Base-by-base conservation (phyloP, 2,329 filamentous ascomycete species). In the Clonostachys sp. region DNA sequence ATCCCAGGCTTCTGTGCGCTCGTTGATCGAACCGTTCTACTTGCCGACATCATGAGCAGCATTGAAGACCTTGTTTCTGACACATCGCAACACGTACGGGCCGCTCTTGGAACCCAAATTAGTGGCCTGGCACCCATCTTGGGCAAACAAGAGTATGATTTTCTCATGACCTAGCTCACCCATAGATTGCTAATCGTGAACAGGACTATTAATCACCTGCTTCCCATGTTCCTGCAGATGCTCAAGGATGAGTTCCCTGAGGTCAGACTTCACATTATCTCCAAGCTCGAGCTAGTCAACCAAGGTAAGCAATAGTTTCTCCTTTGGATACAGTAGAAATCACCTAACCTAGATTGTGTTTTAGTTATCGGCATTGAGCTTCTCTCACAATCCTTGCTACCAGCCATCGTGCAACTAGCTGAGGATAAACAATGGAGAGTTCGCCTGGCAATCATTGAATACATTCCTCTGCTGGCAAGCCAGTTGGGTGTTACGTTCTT, bases 381-480 rank as follows among this genome's bases (percentile, higher is more conserved):
- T 16, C 84, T 99, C 44, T 96, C 94, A 42, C 91, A 97, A 67
- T 96, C 92, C 20, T 86, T 99, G 47, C 87, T 99, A 44, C 94
- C 95, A 12, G 94, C 94, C 41, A 99, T 99, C 61, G 91, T 97
- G 34, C 91, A 97, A 68, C 80, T 99, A 58, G 94, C 94, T 47
- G 94, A 97, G 71, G 94, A 99, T 71, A 99, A 99, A 80, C 91
- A 97, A 75, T 99, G 94, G 94, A 86, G 94, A 62, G 94, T 99
- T 51, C 88, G 94, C 57, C 80, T 99, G 56, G 94, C 94, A 51
- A 99, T 99, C 65, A 99, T 99, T 67, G 92, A 99, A 79, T 97
- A 99, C 72, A 96, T 99, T 59, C 94, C 94, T 33, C 80, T 99
- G 48, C 83, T 99, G 50, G 94, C 94, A 46, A 94, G 90, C 62